These are phyloP conservation scores for Allantophomopsis lycopodina DNA, from an alignment of 2,329 filamentous ascomycete genomes.

Conservation along the genomic window DNA sequence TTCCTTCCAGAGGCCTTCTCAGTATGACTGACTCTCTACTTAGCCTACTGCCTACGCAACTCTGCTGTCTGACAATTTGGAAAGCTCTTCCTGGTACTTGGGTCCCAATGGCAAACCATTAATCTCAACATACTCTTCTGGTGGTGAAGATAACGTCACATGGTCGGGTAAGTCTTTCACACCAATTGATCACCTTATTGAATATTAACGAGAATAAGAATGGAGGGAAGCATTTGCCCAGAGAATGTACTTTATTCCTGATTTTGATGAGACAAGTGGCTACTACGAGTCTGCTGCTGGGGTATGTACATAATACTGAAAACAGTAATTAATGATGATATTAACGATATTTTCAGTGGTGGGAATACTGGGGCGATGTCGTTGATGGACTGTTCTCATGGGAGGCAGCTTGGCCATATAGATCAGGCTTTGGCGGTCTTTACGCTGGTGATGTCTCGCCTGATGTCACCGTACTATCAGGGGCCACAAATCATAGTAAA, in stretches of 20 bases:
- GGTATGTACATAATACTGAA: too few species aligned
- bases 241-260: conserved; percentile 20
- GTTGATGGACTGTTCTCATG: conserved; percentile 24
- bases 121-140: conserved; percentile 13
- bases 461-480: conserved; percentile 11
- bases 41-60: conserved; percentile 7
- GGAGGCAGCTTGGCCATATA: conserved; percentile 21
- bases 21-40: too few species aligned
- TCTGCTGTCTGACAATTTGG: conserved; percentile 9
- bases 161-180: too few species aligned
- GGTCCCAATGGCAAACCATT: conserved; percentile 15
- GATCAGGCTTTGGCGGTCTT: conserved; percentile 6
- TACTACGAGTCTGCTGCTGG: conserved; percentile 17
- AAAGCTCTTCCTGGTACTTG: conserved; percentile 17
- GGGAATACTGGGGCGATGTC: conserved; percentile 16
- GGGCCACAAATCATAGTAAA: conserved; percentile 14
- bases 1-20: too few species aligned
- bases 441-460: conserved; percentile 14
- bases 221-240: conserved; percentile 13
- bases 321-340: too few species aligned
- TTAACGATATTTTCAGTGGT: too few species aligned
- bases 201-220: conserved; percentile 7
- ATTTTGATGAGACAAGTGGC: conserved; percentile 15
- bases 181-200: conserved; percentile 8
- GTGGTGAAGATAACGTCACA: conserved; percentile 5